These are phyloP conservation scores for Leishmania turanica DNA, from an alignment of 208 protist species.

Conservation along the genomic window DNA sequence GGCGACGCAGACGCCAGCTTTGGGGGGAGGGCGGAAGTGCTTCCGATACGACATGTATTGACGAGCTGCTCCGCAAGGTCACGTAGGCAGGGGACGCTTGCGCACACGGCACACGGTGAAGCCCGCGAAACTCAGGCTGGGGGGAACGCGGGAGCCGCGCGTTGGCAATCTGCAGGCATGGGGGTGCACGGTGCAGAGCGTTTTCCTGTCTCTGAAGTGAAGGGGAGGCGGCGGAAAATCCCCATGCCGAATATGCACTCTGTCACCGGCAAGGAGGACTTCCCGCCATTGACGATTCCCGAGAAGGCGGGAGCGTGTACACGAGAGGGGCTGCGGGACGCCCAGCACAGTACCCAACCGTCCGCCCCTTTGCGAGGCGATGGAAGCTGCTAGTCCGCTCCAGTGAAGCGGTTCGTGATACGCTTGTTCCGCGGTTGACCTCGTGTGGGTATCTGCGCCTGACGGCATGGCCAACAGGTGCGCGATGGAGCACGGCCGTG, in stretches of 20 bases:
- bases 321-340: not conserved
- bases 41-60: not conserved
- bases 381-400: not conserved
- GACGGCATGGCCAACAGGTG: slow-evolving; percentile 15
- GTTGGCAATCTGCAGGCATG: not conserved
- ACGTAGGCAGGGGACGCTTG: not conserved
- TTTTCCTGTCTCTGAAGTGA: not conserved
- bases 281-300: not conserved
- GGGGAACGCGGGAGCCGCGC: no score
- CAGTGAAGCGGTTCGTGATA: not conserved
- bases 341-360: not conserved
- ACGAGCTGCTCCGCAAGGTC: not conserved
- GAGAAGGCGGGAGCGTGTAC: not conserved
- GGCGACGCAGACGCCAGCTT: not conserved
- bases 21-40: not conserved
- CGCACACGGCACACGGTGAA: not conserved
- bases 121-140: not conserved
- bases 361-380: not conserved
- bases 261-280: not conserved
- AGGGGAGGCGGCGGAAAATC: slow-evolving; percentile 30
- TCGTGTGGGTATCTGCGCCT: not conserved
- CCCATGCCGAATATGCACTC: slow-evolving; percentile 2
- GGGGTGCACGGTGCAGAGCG: not conserved
- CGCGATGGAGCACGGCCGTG: slow-evolving; percentile 7
- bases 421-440: not conserved